Conservation (phyloP, 805 yeast genomes). For the Wickerhamiella kurtzmanii region DNA sequence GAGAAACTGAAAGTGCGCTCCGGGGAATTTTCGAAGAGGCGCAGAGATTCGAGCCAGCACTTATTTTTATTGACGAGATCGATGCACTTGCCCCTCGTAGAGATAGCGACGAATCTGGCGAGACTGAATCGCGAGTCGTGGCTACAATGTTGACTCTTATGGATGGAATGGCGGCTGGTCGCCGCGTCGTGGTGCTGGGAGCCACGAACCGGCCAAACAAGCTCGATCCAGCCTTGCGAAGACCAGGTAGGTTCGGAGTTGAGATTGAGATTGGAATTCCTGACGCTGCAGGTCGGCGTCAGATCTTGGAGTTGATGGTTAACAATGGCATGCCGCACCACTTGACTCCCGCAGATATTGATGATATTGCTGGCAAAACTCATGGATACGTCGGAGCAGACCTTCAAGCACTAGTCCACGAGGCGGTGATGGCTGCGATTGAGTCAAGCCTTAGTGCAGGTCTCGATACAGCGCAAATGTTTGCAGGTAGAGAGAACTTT, state of each 20-base stretch:
- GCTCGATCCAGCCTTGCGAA: slow-evolving; percentile 83
- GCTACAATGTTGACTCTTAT: slow-evolving; percentile 78
- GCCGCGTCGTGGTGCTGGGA: slow-evolving; percentile 96
- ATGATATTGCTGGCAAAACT: slow-evolving; percentile 55
- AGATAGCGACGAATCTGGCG: slow-evolving; percentile 74
- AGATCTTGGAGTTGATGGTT: slow-evolving; percentile 56
- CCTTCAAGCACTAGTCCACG: slow-evolving; percentile 72
- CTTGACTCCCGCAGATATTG: slow-evolving; percentile 42
- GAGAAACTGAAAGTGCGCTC: slow-evolving; percentile 84
- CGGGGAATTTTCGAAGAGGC: slow-evolving; percentile 80
- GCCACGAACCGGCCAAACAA: slow-evolving; percentile 97
- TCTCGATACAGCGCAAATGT: slow-evolving; percentile 26
- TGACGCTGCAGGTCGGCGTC: slow-evolving; percentile 63
- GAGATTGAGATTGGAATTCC: slow-evolving; percentile 90
- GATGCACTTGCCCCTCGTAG: slow-evolving; percentile 85
- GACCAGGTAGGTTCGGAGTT: slow-evolving; percentile 84
- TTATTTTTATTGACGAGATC: slow-evolving; percentile 82
- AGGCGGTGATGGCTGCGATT: slow-evolving; percentile 74
- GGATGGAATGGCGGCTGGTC: slow-evolving; percentile 99
- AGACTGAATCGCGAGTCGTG: slow-evolving; percentile 79
- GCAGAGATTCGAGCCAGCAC: slow-evolving; percentile 67
- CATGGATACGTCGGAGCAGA: slow-evolving; percentile 99
- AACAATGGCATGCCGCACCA: slow-evolving; percentile 40
- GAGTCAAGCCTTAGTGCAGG: slow-evolving; percentile 37
- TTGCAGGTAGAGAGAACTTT: slow-evolving; percentile 45